These are phyloP conservation scores for Erysiphe neolycopersici DNA, from an alignment of 2,329 filamentous ascomycete genomes.

Conservation along the genomic window DNA sequence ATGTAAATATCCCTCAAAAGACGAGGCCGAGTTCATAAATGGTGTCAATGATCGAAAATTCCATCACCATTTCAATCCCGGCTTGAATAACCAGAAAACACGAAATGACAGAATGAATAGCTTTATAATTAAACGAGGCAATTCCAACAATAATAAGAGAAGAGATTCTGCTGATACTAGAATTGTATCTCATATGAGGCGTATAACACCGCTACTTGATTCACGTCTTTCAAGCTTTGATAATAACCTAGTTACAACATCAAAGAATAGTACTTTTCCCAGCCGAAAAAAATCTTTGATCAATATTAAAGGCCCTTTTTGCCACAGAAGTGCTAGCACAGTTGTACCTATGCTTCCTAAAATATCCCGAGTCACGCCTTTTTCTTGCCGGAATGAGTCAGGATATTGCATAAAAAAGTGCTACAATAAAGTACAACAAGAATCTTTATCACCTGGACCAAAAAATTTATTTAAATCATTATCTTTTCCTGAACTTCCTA, in stretches of 20 bases:
- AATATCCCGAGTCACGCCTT: not conserved
- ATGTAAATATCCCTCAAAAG: not conserved
- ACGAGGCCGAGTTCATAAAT: not conserved
- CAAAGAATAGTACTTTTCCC: not conserved
- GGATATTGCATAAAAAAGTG: not conserved
- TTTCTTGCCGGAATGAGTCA: not conserved
- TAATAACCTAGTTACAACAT: not conserved
- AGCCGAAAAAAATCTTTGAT: not conserved
- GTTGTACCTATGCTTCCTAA: not conserved
- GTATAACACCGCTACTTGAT: no score
- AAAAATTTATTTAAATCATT: no score
- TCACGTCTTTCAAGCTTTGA: not conserved
- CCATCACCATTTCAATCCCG: not conserved
- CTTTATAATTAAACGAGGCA: no score
- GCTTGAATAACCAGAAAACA: no score
- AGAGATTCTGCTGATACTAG: no score
- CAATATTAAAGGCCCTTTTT: not conserved
- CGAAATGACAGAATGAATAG: no score
- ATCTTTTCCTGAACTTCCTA: no score
- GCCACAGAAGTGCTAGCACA: not conserved
- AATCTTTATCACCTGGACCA: not conserved
- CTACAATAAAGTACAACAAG: not conserved
- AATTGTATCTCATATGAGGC: no score
- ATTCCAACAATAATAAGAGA: no score
- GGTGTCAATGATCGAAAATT: not conserved